phyloP scores from a whole-genome alignment of 768 basidiomycete genomes.

The Phanerochaete sordida region DNA sequence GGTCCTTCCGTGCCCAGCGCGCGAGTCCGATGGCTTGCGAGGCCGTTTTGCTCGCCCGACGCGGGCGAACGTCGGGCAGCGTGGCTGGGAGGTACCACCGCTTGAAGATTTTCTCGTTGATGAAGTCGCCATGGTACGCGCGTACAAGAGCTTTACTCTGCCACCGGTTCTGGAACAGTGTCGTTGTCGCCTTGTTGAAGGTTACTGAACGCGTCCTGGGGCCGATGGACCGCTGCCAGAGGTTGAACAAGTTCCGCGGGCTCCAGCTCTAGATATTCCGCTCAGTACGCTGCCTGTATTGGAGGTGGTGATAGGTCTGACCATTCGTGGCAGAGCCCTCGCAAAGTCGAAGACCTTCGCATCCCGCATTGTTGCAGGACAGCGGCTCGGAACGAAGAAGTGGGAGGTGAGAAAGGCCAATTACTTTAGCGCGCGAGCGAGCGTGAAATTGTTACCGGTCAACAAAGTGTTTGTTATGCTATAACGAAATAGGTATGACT shows the following conservation, averaged over 20 bases:
- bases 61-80: constrained; percentile 81
- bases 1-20: constrained; percentile 49
- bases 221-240: constrained; percentile 74
- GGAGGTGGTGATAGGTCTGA: constrained; percentile 26
- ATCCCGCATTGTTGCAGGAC: constrained; percentile 39
- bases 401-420: constrained; percentile 4
- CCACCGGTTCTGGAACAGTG: constrained; percentile 93
- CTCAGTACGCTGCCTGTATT: neutral
- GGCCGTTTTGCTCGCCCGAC: constrained; percentile 29
- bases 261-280: constrained; percentile 69
- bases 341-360: constrained; percentile 39
- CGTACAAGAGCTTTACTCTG: constrained; percentile 79
- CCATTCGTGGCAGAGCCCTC: constrained; percentile 79
- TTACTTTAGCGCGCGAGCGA: neutral
- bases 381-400: constrained; percentile 1
- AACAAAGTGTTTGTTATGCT: neutral
- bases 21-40: constrained; percentile 44
- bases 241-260: constrained; percentile 83
- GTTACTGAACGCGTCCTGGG: constrained; percentile 41
- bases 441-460: neutral
- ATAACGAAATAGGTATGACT: neutral
- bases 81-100: constrained; percentile 89
- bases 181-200: constrained; percentile 52
- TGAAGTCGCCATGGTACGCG: constrained; percentile 94
- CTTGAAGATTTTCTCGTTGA: constrained; percentile 90